Conservation (phyloP, 805 yeast species). For the Lipomyces starkeyi region DNA sequence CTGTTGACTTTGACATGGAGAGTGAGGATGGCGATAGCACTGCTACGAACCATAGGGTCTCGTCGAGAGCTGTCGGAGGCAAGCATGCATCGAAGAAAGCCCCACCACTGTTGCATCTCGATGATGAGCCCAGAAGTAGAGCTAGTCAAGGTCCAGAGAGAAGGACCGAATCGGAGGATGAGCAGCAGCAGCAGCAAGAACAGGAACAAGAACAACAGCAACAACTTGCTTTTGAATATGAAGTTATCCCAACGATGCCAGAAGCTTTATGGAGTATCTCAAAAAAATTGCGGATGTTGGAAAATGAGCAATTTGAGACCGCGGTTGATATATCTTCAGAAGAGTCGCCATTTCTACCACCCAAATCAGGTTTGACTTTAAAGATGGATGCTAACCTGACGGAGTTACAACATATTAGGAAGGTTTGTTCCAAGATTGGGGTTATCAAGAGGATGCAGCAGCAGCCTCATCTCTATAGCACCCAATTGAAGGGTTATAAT, state of each 20-base stretch:
- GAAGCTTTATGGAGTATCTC: slow-evolving; percentile 49
- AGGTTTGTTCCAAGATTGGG: slow-evolving; percentile 85
- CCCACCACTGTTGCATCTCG: slow-evolving; percentile 7
- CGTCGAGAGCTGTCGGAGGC: slow-evolving; percentile 22
- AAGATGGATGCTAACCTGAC: slow-evolving; percentile 68
- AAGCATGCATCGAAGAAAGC: slow-evolving; percentile 20
- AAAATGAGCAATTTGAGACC: slow-evolving; percentile 30
- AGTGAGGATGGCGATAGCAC: slow-evolving; percentile 33
- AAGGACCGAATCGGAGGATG: not conserved
- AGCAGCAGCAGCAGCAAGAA: not conserved
- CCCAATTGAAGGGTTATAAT: slow-evolving; percentile 74
- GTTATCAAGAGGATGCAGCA: slow-evolving; percentile 90
- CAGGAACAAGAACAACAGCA: not conserved
- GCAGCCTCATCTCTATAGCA: slow-evolving; percentile 56
- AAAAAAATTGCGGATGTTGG: slow-evolving; percentile 22
- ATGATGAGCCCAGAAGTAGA: slow-evolving; percentile 2
- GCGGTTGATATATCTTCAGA: slow-evolving; percentile 42
- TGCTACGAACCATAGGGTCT: slow-evolving; percentile 13
- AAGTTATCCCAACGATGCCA: slow-evolving; percentile 81
- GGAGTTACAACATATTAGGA: slow-evolving; percentile 86
- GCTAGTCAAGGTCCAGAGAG: not conserved
- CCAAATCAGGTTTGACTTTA: slow-evolving; percentile 63
- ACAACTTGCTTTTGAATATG: slow-evolving; percentile 68
- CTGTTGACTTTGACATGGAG: slow-evolving; percentile 33
- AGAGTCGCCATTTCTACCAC: slow-evolving; percentile 52